Base-by-base conservation (phyloP, 148 eudicot species). In the Limonium bicolor region DNA sequence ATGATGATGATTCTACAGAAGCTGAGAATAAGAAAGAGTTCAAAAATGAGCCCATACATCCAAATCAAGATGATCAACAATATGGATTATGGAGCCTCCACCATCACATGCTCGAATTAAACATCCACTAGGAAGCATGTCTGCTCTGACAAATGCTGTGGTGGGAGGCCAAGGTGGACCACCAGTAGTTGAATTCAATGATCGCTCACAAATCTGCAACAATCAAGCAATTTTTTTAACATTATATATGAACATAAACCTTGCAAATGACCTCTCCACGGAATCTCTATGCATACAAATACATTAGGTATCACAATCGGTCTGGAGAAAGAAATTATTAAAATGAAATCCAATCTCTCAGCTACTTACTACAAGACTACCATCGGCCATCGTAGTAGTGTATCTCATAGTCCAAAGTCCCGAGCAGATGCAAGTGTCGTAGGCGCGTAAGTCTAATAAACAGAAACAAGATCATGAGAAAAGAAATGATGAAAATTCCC, bases 391-490 rank as follows among this genome's bases (percentile, higher is more conserved):
- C 48, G 41, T 76, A 27, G 83, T 65, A 30, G 61, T 68, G 38
- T 72, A 76, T 66, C 83, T 76, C 40, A 76, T 20, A 6, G 72
- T 76, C 83, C 83, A 76, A 63, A 76, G 61, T 76, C 83, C 35
- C 83, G 74, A 24, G 78, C 75, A 10, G 66, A 44, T 39, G 78
- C 83, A 66, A 76, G 48, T 39, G 83, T 76, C 37, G 78, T 76
- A 15, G 78, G 83, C 41, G 83, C 83, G 46, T 68, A 76, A 17
- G 61, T 65, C 72, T 76, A 44, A 5, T 27, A 3, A 41, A 51
- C 28, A 17, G 31, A 11, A 29, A 27, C 16, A 42, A 42, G 56
- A 19, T 58, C 21, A 33, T 37, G 10, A 20, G 12, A 46, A 27
- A 18, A 1, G 1, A 34, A 20, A 32, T 10, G 14, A 12, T 32